phyloP scores from a whole-genome alignment of 371 early-diverging fungal species.

The Syncephalastrum contaminatum region DNA sequence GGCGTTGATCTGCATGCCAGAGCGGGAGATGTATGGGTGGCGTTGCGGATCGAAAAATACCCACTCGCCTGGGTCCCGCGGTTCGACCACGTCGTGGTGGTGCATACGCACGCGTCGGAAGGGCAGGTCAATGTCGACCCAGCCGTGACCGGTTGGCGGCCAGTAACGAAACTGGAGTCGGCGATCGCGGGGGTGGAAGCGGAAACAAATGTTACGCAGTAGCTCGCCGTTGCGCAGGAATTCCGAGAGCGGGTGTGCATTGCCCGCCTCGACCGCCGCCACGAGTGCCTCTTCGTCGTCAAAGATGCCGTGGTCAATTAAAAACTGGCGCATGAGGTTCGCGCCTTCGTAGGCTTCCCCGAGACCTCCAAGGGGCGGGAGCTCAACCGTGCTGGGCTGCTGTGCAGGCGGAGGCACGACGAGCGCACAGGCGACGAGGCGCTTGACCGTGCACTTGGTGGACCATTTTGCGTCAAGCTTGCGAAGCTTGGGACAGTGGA shows the following conservation, averaged over 20 bases:
- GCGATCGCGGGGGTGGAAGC: slow-evolving; percentile 1
- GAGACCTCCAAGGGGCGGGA: neutral
- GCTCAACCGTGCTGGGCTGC: too few species aligned
- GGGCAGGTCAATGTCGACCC: too few species aligned
- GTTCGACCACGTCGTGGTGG: slow-evolving; percentile 10
- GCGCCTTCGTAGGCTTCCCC: neutral
- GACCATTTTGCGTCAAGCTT: slow-evolving; percentile 49
- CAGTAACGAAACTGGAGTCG: neutral
- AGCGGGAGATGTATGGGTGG: neutral
- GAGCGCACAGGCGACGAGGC: slow-evolving; percentile 20
- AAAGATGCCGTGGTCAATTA: neutral
- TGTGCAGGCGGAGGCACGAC: slow-evolving; percentile 9
- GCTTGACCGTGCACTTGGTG: slow-evolving; percentile 39
- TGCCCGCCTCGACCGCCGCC: too few species aligned
- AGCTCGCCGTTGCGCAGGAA: slow-evolving; percentile 6
- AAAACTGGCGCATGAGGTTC: neutral
- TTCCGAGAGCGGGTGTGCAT: neutral
- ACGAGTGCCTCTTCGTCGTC: neutral
- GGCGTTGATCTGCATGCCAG: slow-evolving; percentile 6
- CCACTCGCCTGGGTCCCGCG: neutral
- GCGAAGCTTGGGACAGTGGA: slow-evolving; percentile 35
- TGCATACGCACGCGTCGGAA: neutral
- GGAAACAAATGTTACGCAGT: slow-evolving; percentile 1
- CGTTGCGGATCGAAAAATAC: neutral
- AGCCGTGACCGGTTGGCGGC: neutral